Evolutionary conservation across 176 grass and related monocot species (phyloP), one percentile per base, ranked within the genome.

Genomic region (Pontederia crassipes): DNA sequence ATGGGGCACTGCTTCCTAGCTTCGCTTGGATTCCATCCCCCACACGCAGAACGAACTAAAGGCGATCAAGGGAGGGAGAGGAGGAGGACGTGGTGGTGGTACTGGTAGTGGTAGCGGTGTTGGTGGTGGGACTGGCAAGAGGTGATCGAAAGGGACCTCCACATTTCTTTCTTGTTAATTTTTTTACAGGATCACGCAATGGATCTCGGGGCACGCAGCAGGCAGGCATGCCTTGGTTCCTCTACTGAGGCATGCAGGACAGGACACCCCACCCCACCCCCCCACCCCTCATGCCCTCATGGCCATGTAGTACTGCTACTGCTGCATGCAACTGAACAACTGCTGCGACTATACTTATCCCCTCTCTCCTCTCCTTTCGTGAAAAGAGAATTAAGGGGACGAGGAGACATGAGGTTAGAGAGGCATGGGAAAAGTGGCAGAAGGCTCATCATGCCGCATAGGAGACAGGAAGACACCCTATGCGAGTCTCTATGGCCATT

Each of bases 381-480:
- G 65, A 67, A 17, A 54, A 27, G 8, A 8, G 64, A n/a, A 29
- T n/a, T 11, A 53, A 24, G 18, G 28, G 12, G 15, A 3, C 15
- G 50, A 35, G 24, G 51, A 55, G 49, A 68, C 12, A 68, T 12
- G 46, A 20, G 50, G 49, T 12, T 24, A 32, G 12, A 17, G 28
- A 55, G 15, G 28, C 49, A 55, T 50, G 15, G 28, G 13, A 53
- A 67, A 67, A 68, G 49, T 55, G 51, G 15, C 65, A 55, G 40
- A 51, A 68, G 50, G 12, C 58, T 60, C 65, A 68, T 68, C 65
- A 68, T 68, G 49, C 51, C 28, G 54, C 28, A 13, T 12, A 45
- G 51, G 65, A 51, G 65, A 68, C 65, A 68, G 52, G 65, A 68
- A 68, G 52, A 55, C 65, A 54, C 48, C 65, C 52, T 28, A 11